Base-by-base conservation (phyloP, 768 basidiomycete genomes). In the Phylloporus rhodoxanthus region DNA sequence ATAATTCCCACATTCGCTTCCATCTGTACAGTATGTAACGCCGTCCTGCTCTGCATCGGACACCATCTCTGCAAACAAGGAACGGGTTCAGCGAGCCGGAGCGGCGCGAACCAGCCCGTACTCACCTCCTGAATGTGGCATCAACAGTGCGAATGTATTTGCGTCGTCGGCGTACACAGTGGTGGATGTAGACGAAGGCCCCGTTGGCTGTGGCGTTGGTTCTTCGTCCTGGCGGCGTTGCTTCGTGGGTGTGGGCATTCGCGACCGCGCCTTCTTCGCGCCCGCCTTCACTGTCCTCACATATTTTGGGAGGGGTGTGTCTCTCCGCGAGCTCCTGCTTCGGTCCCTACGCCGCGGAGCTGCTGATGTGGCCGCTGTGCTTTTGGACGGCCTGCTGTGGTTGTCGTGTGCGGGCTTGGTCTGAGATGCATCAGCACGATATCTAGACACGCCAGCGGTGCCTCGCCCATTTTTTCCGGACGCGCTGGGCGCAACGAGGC, bases 141-240 rank as follows among this genome's bases (percentile, higher is more conserved):
- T 49, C 25, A 74, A 55, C 37, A 75, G 51, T 2, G 69, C 69
- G 32, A 75, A 75, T 28, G 62, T 52, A 8, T 58, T 54, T 15
- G 44, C 56, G 29, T 52, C 58, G 5, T 29, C 52, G 45, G 67
- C 66, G 51, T 70, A 69, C 23, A 75, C 68, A 1, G 71, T 75
- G 5, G 70, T 73, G 21, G 57, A 52, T 6, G 54, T 7, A 0
- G 68, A 68, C 2, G 68, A 48, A 0, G 53, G 48, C 2, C 70
- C 72, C 1, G 73, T 74, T 3, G 74, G 72, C 39, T 66, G 62
- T 3, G 73, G 73, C 2, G 73, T 75, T 0, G 74, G 74, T 17
- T 57, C 51, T 6, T 50, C 56, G 29, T 65, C 51, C 29, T 50
- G 65, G 20, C 62, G 59, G n/a, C 55, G 61, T 37, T 13, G 32